Base-by-base conservation (phyloP, 2,329 filamentous ascomycete species). In the Colletotrichum noveboracense region DNA sequence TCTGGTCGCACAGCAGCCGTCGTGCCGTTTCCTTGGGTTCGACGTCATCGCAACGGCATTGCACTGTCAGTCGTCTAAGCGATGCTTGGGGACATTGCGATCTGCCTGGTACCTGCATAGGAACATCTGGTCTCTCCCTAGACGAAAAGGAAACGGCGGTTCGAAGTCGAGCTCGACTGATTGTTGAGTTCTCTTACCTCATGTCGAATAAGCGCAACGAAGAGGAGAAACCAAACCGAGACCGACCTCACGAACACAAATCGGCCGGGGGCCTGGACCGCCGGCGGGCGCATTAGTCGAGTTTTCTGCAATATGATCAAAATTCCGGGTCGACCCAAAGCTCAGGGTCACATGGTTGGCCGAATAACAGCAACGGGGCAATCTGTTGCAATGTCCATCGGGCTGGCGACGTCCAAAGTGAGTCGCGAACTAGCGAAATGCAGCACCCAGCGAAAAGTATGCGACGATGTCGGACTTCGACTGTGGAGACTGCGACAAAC, bases 401-500 rank as follows among this genome's bases (percentile, higher is more conserved):
- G 34, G 43, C 61, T 55, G 58, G 56, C 55, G 32, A 56, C 48
- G 28, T 18, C 28, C 26, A 9, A 28, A 43, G 14, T 28, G 43
- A 72, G 62, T 72, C 69, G 56, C 43, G 21, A 26, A 69, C 21
- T 38, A 24, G 30, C 36, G 26, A 73, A 26, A 30, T 48, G 62
- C 21, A 43, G 16, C 32, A 18, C 52, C 24, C 30, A 36, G 56
- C 38, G 38, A 67, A 66, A 64, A 71, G 64, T 16, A 30, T 18
- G 69, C 13, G 38, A 38, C 21, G 64, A 26, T 67, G 58, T 43
- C n/a, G 64, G 70, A 32, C 56, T 36, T 65, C 14, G 21, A 30
- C n/a, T 68, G 64, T 68, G 64, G 73, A 68, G 43, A 68, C 32
- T 65, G 58, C 70, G n/a, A 62, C 69, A 64, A 21, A 58, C n/a